Conservation (phyloP, 2,329 filamentous ascomycete species). For the Talaromyces piceae region DNA sequence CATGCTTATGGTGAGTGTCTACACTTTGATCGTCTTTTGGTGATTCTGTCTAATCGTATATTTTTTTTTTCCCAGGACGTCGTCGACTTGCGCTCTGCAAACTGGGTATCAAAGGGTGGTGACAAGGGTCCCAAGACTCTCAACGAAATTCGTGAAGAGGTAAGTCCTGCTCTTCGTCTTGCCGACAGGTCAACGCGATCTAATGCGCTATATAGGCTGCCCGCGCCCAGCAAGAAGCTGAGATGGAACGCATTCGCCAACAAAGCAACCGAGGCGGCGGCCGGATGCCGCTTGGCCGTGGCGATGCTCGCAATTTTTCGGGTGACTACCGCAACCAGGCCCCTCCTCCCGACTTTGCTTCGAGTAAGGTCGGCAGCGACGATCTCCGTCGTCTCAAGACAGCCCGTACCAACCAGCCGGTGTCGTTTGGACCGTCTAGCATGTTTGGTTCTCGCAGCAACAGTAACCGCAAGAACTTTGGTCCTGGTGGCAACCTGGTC, state of each 20-base stretch:
- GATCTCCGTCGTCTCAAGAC: constrained; percentile 73
- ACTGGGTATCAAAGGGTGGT: constrained; percentile 79
- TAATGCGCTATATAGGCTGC: constrained; percentile 56
- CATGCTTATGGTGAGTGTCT: constrained; percentile 67
- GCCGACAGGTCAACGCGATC: too few species aligned
- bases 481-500: constrained; percentile 64
- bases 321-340: constrained; percentile 59
- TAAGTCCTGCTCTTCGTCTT: constrained; percentile 38
- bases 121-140: constrained; percentile 98
- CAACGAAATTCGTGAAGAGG: constrained; percentile 77
- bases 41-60: too few species aligned
- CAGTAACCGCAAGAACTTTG: constrained; percentile 67
- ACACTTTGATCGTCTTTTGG: not conserved
- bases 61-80: constrained; percentile 52
- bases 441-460: constrained; percentile 86
- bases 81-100: constrained; percentile 67
- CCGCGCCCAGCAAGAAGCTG: constrained; percentile 72
- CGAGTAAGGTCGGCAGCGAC: constrained; percentile 82
- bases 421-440: constrained; percentile 70
- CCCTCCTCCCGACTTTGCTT: constrained; percentile 60
- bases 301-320: constrained; percentile 80
- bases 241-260: constrained; percentile 52
- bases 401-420: constrained; percentile 56
- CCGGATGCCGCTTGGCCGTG: constrained; percentile 68
- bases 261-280: constrained; percentile 55